Evolutionary conservation across 192 early-diverging fungal genomes (phyloP), one percentile per base, ranked within the genome.

Genomic region (Coemansia sp.): DNA sequence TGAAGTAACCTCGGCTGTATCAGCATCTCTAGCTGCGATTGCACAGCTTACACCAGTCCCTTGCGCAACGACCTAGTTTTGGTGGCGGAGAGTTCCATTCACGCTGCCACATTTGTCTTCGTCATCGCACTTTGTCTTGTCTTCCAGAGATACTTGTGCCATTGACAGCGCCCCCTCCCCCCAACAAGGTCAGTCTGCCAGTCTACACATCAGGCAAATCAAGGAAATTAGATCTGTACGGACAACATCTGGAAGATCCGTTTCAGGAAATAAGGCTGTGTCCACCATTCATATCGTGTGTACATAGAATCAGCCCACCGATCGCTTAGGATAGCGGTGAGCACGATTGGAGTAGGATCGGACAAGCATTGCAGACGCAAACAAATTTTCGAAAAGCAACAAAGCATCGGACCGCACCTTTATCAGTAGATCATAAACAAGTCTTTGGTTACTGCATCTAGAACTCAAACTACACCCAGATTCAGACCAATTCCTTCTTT

Each of bases 381-480:
- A 23, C 21, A 26, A 7, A 21, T 12, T 32, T 32, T 2, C 9
- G 21, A 54, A 11, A 21, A 9, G 21, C 52, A 10, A 54, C 23
- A 9, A 12, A 23, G 21, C 7, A 26, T 54, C 32, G 21, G 52
- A 23, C 21, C 8, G 9, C 26, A 0, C 21, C 26, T 23, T 4
- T 54, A 54, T 54, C 52, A 54, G 52, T 54, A 54, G 52, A 54
- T 9, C 52, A 26, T 54, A 54, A 54, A 54, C 3, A 23, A 54
- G 52, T 9, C 19, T 50, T 50, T 15, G 49, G 49, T 19, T 54
- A 54, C 52, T 54, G 52, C 52, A 54, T 23, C 52, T 32, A 13
- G 52, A 54, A 54, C 52, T 23, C 19, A 54, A 54, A 6, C 52
- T 12, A 23, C 8, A 15, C 23, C 9, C 52, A 54, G 7, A 54